Evolutionary conservation across 495 filamentous ascomycete species (phyloP), one percentile per base, ranked within the genome.

Genomic region (Daldinia concentrica): DNA sequence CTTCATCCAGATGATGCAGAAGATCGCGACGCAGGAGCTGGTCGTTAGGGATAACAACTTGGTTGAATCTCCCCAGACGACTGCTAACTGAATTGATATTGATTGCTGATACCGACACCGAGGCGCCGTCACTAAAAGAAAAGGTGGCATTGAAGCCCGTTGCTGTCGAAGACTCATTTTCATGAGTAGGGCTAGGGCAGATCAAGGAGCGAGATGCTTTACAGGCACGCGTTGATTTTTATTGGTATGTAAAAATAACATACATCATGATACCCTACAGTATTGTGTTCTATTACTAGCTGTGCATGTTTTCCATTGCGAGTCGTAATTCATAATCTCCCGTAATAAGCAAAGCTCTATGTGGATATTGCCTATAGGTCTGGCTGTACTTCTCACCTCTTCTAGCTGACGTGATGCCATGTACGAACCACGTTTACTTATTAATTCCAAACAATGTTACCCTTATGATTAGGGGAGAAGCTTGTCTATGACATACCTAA

Each of bases 1-100:
- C 14, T 85, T 85, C 52, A 43, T 85, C 0, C 66, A 76, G 39
- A 69, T 85, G 26, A 84, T 85, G 83, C 77, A 79, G 29, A 77
- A 76, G 37, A 79, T 85, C 36, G 79, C 75, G 5, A 74, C 77
- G 56, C 58, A 60, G 30, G 76, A 85, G 57, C 68, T 85, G 12
- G 78, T 80, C 3, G 78, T 84, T 6, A 72, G 81, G 2, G 79
- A 78, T 34, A 75, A 80, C 36, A 62, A 75, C 57, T 71, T 85
- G 6, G 79, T 85, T 7, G 75, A 83, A 4, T 57, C 72, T 26
- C 4, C 15, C 4, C 9, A 48, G 6, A 17, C 50, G 19, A 6
- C 22, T 3, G 2, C 41, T 3, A 34, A 41, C n/a, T 30, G 11
- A 6, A n/a, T 30, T 54, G 50, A 54, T 15, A 24, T 48, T 24